Evolutionary conservation across 495 filamentous ascomycete genomes (phyloP), one percentile per base, ranked within the genome.

Genomic region (Podospora pseudocomata): DNA sequence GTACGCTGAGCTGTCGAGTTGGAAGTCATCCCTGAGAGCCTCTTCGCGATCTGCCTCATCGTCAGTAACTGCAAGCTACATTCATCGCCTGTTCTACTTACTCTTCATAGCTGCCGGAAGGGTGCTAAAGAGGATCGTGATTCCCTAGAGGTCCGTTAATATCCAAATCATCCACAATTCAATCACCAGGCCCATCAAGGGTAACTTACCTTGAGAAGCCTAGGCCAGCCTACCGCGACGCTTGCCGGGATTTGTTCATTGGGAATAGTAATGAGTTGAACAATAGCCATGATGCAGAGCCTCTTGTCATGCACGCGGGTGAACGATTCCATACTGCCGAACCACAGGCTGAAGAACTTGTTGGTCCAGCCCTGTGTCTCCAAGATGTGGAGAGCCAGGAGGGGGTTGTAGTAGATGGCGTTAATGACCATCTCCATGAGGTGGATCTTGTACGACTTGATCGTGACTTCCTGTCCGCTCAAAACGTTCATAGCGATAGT

Each of bases 391-490:
- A 99, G 84, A 68, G 91, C 82, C 67, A 97, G 85, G 34, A 84
- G 77, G 2, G 95, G 92, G 80, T 97, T 97, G 81, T 98, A 98
- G 84, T 98, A 97, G 70, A 97, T 92, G 64, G 90, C 90, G 79
- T 99, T 98, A 85, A 99, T 95, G 64, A 98, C 87, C 91, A 99
- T 97, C 82, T 98, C 96, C 92, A 99, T 96, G 62, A 99, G 80
- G 78, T 98, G 94, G 57, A 99, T 91, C 70, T 90, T 87, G 81
- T 97, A 96, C 15, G 91, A 92, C 84, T 95, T 97, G 73, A 93
- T 84, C 75, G 89, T 91, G 49, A 90, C 83, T 66, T 96, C 91
- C 23, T 79, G 66, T 19, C 83, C 86, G 39, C 84, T 86, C 54
- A 99, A 87, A 32, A 92, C 88, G 28, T 78, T 81, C 94, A 98